phyloP scores from a whole-genome alignment of 768 basidiomycete genomes.

The Mycena albidolilacea region DNA sequence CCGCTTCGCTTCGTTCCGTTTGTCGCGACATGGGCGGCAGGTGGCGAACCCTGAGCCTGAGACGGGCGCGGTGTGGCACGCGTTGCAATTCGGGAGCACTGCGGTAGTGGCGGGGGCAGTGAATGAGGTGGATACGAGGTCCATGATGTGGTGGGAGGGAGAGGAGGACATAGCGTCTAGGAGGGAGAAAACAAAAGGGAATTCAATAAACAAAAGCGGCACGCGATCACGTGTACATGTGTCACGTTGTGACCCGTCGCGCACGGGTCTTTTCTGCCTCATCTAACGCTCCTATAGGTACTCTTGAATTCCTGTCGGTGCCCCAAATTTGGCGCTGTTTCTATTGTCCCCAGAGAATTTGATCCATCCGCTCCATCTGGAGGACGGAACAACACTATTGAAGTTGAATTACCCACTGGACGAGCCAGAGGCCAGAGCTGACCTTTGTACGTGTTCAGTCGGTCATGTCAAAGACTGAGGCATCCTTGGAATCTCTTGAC shows the following conservation, averaged over 20 bases:
- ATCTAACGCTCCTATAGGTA: no score
- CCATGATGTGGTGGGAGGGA: not conserved
- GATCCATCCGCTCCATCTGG: no score
- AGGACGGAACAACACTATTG: not conserved
- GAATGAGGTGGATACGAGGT: not conserved
- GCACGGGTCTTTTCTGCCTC: no score
- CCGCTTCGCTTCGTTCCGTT: not conserved
- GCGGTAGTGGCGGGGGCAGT: not conserved
- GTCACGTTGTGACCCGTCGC: no score
- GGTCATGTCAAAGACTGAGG: not conserved
- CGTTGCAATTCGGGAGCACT: constrained; percentile 9
- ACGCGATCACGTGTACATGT: not conserved
- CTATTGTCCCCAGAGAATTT: no score
- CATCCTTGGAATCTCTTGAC: not conserved
- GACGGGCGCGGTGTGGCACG: constrained; percentile 19
- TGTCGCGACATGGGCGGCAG: constrained; percentile 32
- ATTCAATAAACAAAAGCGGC: not conserved
- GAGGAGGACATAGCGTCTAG: not conserved
- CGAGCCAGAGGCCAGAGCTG: not conserved
- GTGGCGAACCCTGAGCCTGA: constrained; percentile 9
- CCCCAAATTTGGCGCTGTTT: no score
- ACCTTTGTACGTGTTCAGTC: not conserved
- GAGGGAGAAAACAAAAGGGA: no score
- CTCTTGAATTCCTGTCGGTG: no score
- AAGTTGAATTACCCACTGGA: not conserved